These are phyloP conservation scores for Debaryomyces nepalensis DNA, from an alignment of 1,139 yeast species.

Conservation along the genomic window DNA sequence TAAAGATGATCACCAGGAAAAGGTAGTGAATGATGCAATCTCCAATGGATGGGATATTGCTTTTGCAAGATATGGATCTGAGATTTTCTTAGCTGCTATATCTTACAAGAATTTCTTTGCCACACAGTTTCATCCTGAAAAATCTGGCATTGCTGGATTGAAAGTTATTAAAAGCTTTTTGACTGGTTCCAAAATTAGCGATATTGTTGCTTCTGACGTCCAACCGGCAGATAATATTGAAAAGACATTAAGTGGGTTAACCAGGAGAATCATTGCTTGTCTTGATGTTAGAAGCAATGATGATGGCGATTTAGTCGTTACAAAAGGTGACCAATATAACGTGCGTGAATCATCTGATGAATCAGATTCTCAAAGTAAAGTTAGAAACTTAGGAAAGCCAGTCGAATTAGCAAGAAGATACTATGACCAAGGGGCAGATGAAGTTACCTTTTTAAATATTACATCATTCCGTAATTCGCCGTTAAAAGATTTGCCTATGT, in stretches of 20 bases:
- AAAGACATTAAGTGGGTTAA: constrained; percentile 67
- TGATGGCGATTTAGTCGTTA: constrained; percentile 90
- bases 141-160: constrained; percentile 89
- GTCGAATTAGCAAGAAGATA: constrained; percentile 90
- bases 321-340: constrained; percentile 97
- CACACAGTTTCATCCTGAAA: constrained; percentile 97
- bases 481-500: constrained; percentile 89
- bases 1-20: constrained; percentile 33
- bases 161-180: constrained; percentile 74
- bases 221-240: constrained; percentile 37
- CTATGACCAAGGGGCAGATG: constrained; percentile 95
- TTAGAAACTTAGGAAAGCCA: constrained; percentile 93
- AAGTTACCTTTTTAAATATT: constrained; percentile 89
- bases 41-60: constrained; percentile 79
- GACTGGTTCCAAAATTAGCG: constrained; percentile 46
- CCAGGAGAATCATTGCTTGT: constrained; percentile 93
- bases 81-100: constrained; percentile 83
- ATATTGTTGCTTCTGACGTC: constrained; percentile 24
- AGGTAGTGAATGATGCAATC: constrained; percentile 34
- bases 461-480: constrained; percentile 96
- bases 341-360: constrained; percentile 70
- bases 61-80: constrained; percentile 73
- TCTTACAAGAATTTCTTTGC: constrained; percentile 81
- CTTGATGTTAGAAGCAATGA: constrained; percentile 96
- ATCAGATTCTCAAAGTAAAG: constrained; percentile 51